Base-by-base conservation (phyloP, 495 filamentous ascomycete species). In the Penicillium soppii region DNA sequence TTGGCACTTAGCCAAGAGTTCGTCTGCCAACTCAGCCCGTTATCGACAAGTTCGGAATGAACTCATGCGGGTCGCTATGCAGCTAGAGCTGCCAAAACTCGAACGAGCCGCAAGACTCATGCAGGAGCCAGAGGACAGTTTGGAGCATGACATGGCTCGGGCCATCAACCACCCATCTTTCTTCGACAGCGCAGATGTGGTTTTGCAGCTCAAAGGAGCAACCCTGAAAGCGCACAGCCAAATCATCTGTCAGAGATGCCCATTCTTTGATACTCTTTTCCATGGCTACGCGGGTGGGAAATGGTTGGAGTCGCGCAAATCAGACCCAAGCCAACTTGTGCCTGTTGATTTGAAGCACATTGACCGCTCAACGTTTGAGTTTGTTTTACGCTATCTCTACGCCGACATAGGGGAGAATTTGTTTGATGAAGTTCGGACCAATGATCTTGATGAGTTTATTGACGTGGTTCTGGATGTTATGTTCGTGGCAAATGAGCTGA, bases 391-490 rank as follows among this genome's bases (percentile, higher is more conserved):
- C 17, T 84, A 91, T 63, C 63, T 97, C 0, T 98, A 98, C 63
- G 82, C 87, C 2, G 94, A 97, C 64, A 78, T 78, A 41, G 92
- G 90, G 3, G 79, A 82, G 22, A 84, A 88, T 42, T 74, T 97
- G 10, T 97, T 97, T 59, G 85, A 95, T 49, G 79, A 88, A 40
- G 78, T 91, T 17, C 77, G 86, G 16, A 78, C 79, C 43, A 79
- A 81, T 23, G 81, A 85, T 48, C 71, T 95, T 15, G 90, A 96
- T 44, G 84, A 89, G 41, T 91, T 96, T 52, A 78, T 92, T 8
- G 90, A 97, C 56, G 72, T 94, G 26, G 73, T 97, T n/a, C 79
- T 97, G 71, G 92, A 96, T 51, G 89, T 97, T 25, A 85, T 96
- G 79, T 86, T 83, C 47, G 86, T 91, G 30, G 89, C 91, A 7